These are phyloP conservation scores for Chlamydomonas urium DNA, from an alignment of 139 green algal genomes.

Conservation along the genomic window DNA sequence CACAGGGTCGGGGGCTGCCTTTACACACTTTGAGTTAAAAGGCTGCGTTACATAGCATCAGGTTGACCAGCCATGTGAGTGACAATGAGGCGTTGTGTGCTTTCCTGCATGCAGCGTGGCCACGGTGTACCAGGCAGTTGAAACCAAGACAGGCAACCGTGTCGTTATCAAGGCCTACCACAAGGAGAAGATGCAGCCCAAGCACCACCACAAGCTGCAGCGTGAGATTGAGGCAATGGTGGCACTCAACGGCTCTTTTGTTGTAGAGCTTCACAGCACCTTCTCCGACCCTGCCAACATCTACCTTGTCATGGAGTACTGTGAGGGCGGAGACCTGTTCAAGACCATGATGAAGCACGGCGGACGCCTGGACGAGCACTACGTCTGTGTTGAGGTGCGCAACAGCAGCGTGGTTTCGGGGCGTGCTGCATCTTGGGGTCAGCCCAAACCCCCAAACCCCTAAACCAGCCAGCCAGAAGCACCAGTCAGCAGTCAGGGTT, in stretches of 20 bases:
- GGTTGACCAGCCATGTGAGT: neutral
- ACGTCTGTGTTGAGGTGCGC: conserved; percentile 63
- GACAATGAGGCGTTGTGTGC: neutral
- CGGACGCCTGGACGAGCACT: conserved; percentile 60
- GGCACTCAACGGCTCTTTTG: conserved; percentile 29
- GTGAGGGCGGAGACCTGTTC: conserved; percentile 79
- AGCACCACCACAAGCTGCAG: conserved; percentile 65
- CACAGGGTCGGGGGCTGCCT: neutral
- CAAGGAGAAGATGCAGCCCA: conserved; percentile 64
- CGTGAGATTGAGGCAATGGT: conserved; percentile 38
- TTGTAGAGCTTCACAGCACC: conserved; percentile 52
- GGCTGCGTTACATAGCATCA: neutral
- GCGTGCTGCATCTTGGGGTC: no score
- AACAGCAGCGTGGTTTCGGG: no score
- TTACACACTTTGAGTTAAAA: neutral
- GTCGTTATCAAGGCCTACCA: conserved; percentile 82
- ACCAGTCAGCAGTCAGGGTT: no score
- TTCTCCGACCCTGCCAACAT: conserved; percentile 58
- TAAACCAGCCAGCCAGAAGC: no score
- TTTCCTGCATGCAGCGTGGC: conserved; percentile 50
- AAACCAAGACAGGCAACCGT: conserved; percentile 26
- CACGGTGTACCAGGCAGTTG: conserved; percentile 61
- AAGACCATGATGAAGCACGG: conserved; percentile 61
- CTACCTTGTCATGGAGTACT: conserved; percentile 78
- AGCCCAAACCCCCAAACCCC: no score